A percentile compares a stretch with the other conserved stretches of the same genome.
Conservation (phyloP, 1,284 basidiomycete species). For the Puccinia coronata region DNA sequence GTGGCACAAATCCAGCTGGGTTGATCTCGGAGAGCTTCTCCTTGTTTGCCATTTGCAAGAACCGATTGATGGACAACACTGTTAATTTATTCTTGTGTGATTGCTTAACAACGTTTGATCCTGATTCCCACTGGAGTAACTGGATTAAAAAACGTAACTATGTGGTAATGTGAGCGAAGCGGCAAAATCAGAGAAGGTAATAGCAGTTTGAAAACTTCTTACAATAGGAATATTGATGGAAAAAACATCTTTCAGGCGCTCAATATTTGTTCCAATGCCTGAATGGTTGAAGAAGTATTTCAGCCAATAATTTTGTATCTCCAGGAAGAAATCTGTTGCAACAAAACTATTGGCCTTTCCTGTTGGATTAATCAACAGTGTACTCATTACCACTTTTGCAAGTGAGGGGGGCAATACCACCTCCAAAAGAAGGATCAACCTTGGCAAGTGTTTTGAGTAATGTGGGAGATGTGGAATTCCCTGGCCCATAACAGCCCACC, state of each 20-base stretch:
- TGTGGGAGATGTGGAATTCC: neutral
- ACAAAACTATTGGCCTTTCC: neutral
- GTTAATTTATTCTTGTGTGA: neutral
- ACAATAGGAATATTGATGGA: slow-evolving; percentile 11
- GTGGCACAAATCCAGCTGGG: neutral
- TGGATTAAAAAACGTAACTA: neutral
- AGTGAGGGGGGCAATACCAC: neutral
- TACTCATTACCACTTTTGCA: neutral
- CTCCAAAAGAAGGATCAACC: neutral
- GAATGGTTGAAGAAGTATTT: slow-evolving; percentile 20
- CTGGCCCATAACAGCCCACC: slow-evolving; percentile 24
- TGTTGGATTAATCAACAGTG: slow-evolving; percentile 4
- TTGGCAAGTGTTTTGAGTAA: slow-evolving; percentile 23
- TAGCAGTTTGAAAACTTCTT: too few species aligned
- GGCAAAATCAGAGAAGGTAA: neutral
- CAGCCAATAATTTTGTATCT: too few species aligned
- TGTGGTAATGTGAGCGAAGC: too few species aligned
- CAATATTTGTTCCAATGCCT: slow-evolving; percentile 8
- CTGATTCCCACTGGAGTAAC: neutral
- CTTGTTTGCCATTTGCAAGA: slow-evolving; percentile 11
- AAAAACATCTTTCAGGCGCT: slow-evolving; percentile 22
- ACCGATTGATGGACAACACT: neutral
- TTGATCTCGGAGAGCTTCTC: neutral
- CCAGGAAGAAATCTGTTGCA: slow-evolving; percentile 9
- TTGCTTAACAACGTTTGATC: neutral